These are phyloP conservation scores for Candida frijolesensis DNA, from an alignment of 1,139 yeast genomes.

Conservation along the genomic window DNA sequence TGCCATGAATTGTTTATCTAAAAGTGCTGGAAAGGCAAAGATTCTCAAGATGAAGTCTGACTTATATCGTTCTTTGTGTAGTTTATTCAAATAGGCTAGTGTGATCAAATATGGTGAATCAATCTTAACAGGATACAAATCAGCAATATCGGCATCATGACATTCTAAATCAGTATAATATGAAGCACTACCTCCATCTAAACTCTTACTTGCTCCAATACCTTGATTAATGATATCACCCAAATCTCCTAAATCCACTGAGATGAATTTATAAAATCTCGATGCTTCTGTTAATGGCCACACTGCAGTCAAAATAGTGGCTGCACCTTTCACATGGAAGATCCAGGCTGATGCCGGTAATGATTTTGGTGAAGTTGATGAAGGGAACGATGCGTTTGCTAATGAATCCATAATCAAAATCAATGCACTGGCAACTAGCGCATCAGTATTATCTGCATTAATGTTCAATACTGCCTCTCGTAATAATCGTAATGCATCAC, in stretches of 20 bases:
- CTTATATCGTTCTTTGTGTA: conserved; percentile 79
- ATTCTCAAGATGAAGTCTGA: conserved; percentile 84
- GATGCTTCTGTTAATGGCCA: conserved; percentile 88
- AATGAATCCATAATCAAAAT: conserved; percentile 88
- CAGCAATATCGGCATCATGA: conserved; percentile 83
- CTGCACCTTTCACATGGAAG: conserved; percentile 95
- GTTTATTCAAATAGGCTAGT: conserved; percentile 80
- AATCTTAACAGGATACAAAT: conserved; percentile 80
- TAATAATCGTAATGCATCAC: conserved; percentile 78
- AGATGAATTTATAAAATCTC: conserved; percentile 70
- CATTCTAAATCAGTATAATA: conserved; percentile 67
- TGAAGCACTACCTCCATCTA: conserved; percentile 24
- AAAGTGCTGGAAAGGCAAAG: conserved; percentile 90
- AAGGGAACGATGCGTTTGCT: conserved; percentile 87
- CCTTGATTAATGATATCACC: conserved; percentile 73
- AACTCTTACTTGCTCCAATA: conserved; percentile 23
- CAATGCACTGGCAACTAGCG: conserved; percentile 88
- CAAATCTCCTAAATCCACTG: conserved; percentile 80
- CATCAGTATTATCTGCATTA: conserved; percentile 84
- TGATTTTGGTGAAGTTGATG: conserved; percentile 59
- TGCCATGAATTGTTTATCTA: conserved; percentile 77
- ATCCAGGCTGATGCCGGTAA: conserved; percentile 96
- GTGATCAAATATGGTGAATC: conserved; percentile 86
- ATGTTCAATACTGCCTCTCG: conserved; percentile 86
- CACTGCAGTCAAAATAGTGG: conserved; percentile 89